Percentiles rank a stretch among this genome's conserved stretches.
phyloP scores from a whole-genome alignment of 164 flowering plant genomes.

The Vitis rupestris region DNA sequence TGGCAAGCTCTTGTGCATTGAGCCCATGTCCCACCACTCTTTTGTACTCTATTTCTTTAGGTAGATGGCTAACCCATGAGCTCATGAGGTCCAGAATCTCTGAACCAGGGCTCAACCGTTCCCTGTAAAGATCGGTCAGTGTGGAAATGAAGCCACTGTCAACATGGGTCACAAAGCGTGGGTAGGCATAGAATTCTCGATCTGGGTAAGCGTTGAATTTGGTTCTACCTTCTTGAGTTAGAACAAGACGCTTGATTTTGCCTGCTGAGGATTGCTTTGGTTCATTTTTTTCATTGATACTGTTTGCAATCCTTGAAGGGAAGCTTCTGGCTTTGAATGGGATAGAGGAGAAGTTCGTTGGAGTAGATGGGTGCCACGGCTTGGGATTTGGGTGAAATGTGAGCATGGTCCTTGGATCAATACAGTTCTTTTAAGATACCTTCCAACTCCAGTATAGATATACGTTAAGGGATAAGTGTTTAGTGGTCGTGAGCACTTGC shows the following conservation, averaged over 20 bases:
- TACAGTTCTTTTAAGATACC: not conserved
- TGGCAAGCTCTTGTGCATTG: conserved; percentile 76
- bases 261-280: conserved; percentile 39
- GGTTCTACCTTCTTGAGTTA: conserved; percentile 52
- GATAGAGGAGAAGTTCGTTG: conserved; percentile 3
- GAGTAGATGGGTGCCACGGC: conserved; percentile 17
- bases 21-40: conserved; percentile 91
- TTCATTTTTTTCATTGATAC: conserved; percentile 20
- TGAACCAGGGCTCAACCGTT: conserved; percentile 51
- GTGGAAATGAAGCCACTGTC: conserved; percentile 63
- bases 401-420: conserved; percentile 8
- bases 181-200: conserved; percentile 67
- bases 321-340: not conserved
- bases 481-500: not conserved
- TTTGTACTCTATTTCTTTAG: conserved; percentile 50
- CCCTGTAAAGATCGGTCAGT: conserved; percentile 54
- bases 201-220: conserved; percentile 57
- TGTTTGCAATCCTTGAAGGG: conserved; percentile 15
- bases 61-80: conserved; percentile 88
- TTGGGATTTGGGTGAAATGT: conserved; percentile 17
- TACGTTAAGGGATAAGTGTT: not conserved
- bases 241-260: conserved; percentile 59
- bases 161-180: conserved; percentile 78
- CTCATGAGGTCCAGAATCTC: conserved; percentile 83
- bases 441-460: not conserved